Base-by-base conservation (phyloP, 352 stramenopile species). In the Phytophthora gonapodyides region DNA sequence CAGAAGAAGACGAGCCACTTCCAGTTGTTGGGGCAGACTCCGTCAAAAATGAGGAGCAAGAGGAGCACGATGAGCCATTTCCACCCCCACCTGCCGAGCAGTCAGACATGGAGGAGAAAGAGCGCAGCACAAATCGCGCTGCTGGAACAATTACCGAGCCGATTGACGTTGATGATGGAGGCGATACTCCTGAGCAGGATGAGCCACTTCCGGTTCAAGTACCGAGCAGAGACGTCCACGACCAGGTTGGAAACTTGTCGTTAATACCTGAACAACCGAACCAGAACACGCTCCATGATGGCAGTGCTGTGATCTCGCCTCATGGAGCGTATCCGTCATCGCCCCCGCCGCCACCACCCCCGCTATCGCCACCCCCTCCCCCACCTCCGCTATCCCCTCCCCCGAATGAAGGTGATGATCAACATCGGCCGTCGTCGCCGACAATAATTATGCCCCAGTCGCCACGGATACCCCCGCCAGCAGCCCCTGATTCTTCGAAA, bases 1-100 rank as follows among this genome's bases (percentile, higher is more conserved):
- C 73, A 3, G 76, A 87, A 59, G 81, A 90, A 61, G 81, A 90
- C 43, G 81, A 90, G 37, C 81, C 81, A 0, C 66, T 90, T 30
- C 80, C 80, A 7, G 69, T 61, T 53, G 47, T 58, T 53, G 47
- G 36, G 49, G 35, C 13, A 9, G 46, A 11, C 13, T 19, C 27
- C 37, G 44, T 5, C 41, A 76, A 73, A 61, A 68, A 47, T 27
- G 48, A 67, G 17, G 66, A 63, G 51, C 48, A 67, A 16, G 66
- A 77, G 34, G 69, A 66, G 51, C 44, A 60, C 1, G 69, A 74
- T 37, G 65, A 77, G 35, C 65, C 69, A 7, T 74, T 74, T 41
- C 65, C 65, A 61, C 36, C 43, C 56, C 13, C 56, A 55, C 33
- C 36, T 12, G 36, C 44, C 6, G 30, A 45, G 5, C 36, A 52